A percentile compares a stretch with the other conserved stretches of the same genome.
These are phyloP conservation scores for Trifolium subterraneum DNA, from an alignment of 306 rosid genomes.

Conservation along the genomic window DNA sequence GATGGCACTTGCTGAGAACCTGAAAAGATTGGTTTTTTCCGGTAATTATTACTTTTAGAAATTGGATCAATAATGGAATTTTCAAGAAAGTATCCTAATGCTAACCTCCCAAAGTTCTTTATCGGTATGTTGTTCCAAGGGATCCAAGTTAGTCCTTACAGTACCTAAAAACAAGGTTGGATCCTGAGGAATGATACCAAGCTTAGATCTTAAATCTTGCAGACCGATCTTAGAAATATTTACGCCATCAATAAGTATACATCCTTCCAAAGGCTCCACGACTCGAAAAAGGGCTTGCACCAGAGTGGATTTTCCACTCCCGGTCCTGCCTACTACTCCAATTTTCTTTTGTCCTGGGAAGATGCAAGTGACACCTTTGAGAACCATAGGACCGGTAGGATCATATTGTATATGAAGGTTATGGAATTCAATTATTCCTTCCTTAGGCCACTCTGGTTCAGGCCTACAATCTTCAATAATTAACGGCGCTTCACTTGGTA, in stretches of 20 bases:
- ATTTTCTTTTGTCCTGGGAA: conserved; percentile 71
- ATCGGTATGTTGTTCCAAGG: conserved; percentile 64
- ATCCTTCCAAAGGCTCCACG: conserved; percentile 71
- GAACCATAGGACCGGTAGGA: conserved; percentile 71
- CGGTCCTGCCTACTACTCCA: conserved; percentile 85
- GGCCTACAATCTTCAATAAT: conserved; percentile 63
- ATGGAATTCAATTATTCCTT: conserved; percentile 67
- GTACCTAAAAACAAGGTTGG: conserved; percentile 77
- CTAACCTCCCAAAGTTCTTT: conserved; percentile 83
- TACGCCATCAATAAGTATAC: conserved; percentile 63
- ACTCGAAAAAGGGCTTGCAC: conserved; percentile 81
- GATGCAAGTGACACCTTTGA: conserved; percentile 74
- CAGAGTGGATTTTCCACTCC: conserved; percentile 88
- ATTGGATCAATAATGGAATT: conserved; percentile 4
- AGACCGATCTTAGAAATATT: conserved; percentile 72
- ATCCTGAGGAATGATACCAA: conserved; percentile 82
- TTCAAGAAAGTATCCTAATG: conserved; percentile 5
- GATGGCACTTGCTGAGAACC: conserved; percentile 79
- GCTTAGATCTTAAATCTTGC: conserved; percentile 76
- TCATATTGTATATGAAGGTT: conserved; percentile 69
- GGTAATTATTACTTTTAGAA: neutral
- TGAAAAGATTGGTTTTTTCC: conserved; percentile 40
- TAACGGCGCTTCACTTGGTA: conserved; percentile 77
- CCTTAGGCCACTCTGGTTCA: conserved; percentile 70
- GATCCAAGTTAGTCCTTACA: conserved; percentile 73